Evolutionary conservation across 73 alveolate species (phyloP).

Genomic region (Breviolum minutum): DNA sequence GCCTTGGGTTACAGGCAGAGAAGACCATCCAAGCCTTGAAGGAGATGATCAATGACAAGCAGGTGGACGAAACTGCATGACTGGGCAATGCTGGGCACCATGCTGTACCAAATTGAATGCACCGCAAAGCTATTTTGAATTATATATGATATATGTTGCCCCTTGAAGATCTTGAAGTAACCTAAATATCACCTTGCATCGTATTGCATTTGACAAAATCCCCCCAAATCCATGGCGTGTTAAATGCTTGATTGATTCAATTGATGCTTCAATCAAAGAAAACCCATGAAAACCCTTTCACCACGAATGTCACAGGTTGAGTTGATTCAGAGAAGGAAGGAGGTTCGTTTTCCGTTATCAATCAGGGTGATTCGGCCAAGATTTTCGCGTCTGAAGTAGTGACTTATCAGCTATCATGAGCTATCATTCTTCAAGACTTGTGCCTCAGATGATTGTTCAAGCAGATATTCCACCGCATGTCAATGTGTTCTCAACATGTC

Average conservation of each 20-base stretch:
- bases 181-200: too few species aligned
- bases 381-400: too few species aligned
- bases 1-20: slow-evolving; percentile 14
- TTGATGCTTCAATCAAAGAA: neutral
- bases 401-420: too few species aligned
- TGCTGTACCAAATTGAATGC: neutral
- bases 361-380: too few species aligned
- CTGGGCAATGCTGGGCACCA: too few species aligned
- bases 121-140: neutral
- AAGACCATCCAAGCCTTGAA: slow-evolving; percentile 69
- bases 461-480: too few species aligned
- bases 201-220: neutral
- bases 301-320: slow-evolving; percentile 13
- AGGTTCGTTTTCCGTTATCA: neutral
- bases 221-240: neutral
- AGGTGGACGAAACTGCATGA: neutral
- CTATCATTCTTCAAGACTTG: too few species aligned
- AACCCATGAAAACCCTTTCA: too few species aligned
- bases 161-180: too few species aligned
- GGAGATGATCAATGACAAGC: slow-evolving; percentile 86
- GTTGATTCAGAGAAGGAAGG: slow-evolving; percentile 85
- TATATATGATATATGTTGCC: too few species aligned
- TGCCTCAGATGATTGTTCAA: too few species aligned
- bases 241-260: neutral
- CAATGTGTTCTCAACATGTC: too few species aligned